phyloP scores from a whole-genome alignment of 1,139 yeast species.

The Suhomyces maxii region DNA sequence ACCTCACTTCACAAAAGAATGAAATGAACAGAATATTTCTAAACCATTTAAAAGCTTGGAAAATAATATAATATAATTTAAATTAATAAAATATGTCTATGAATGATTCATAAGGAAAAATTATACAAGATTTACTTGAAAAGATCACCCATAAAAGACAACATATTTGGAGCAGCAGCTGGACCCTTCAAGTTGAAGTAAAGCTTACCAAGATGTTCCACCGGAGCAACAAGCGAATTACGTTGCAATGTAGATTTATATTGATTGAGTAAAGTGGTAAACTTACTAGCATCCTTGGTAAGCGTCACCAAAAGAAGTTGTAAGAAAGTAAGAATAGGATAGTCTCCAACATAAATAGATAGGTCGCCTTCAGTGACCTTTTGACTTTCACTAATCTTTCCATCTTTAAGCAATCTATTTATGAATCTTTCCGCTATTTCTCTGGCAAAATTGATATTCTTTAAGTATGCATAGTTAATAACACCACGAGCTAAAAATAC shows the following conservation, averaged over 20 bases:
- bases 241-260: slow-evolving; percentile 33
- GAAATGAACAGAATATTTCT: too few relatives aligned
- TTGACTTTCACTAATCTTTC: slow-evolving; percentile 12
- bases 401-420: slow-evolving; percentile 22
- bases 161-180: slow-evolving; percentile 46
- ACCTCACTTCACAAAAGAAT: too few relatives aligned
- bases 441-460: slow-evolving; percentile 59
- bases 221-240: slow-evolving; percentile 38
- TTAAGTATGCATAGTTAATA: slow-evolving; percentile 65
- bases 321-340: slow-evolving; percentile 59
- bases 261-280: slow-evolving; percentile 52
- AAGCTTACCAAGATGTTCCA: slow-evolving; percentile 50
- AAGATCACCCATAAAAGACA: slow-evolving; percentile 85
- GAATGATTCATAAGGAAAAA: too few relatives aligned
- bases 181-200: slow-evolving; percentile 31
- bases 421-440: slow-evolving; percentile 45
- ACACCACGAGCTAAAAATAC: slow-evolving; percentile 61
- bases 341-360: slow-evolving; percentile 22
- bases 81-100: too few relatives aligned
- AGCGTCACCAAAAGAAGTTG: slow-evolving; percentile 68
- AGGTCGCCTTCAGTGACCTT: slow-evolving; percentile 17
- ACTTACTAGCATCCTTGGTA: slow-evolving; percentile 51
- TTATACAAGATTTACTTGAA: slow-evolving; percentile 34
- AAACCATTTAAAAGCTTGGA: too few relatives aligned
- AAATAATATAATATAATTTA: too few relatives aligned